Evolutionary conservation across 169 alveolate genomes (phyloP).

Genomic region (Eimeria tenella): DNA sequence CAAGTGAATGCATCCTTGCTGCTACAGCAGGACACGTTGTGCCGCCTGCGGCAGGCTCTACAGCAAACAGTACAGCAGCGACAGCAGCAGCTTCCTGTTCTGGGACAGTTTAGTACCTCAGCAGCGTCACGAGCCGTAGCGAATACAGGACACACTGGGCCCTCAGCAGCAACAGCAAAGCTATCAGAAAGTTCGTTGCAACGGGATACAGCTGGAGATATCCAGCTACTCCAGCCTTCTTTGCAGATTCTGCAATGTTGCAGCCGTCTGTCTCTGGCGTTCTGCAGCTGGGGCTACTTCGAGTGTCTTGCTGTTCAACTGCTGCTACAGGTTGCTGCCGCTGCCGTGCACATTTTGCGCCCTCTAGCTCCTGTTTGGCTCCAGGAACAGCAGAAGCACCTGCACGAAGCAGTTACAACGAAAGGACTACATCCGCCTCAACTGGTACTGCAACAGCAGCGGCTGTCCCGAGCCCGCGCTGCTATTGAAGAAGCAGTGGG

Average conservation of each 20-base stretch:
- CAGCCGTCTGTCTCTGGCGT: slow-evolving; percentile 63
- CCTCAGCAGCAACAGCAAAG: background rate
- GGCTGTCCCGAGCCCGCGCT: slow-evolving; percentile 68
- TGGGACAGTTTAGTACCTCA: background rate
- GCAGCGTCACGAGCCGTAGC: background rate
- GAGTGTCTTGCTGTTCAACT: slow-evolving; percentile 54
- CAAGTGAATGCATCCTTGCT: slow-evolving; percentile 63
- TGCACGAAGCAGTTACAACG: slow-evolving; percentile 18
- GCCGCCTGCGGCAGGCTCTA: slow-evolving; percentile 51
- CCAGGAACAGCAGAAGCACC: slow-evolving; percentile 40
- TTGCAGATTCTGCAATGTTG: slow-evolving; percentile 58
- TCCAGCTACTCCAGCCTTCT: slow-evolving; percentile 44
- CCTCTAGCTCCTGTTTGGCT: slow-evolving; percentile 59
- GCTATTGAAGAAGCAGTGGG: slow-evolving; percentile 69
- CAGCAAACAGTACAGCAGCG: slow-evolving; percentile 40
- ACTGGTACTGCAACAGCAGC: slow-evolving; percentile 70
- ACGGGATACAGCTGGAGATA: background rate
- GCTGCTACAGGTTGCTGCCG: slow-evolving; percentile 65
- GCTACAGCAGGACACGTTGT: slow-evolving; percentile 59
- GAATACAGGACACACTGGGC: background rate
- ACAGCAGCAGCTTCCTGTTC: slow-evolving; percentile 30
- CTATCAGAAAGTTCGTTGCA: background rate
- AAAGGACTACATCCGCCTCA: slow-evolving; percentile 45
- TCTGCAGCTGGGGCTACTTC: slow-evolving; percentile 62
- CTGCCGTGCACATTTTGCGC: slow-evolving; percentile 62